phyloP scores from a whole-genome alignment of 352 stramenopile genomes.

The Bremia lactucae region DNA sequence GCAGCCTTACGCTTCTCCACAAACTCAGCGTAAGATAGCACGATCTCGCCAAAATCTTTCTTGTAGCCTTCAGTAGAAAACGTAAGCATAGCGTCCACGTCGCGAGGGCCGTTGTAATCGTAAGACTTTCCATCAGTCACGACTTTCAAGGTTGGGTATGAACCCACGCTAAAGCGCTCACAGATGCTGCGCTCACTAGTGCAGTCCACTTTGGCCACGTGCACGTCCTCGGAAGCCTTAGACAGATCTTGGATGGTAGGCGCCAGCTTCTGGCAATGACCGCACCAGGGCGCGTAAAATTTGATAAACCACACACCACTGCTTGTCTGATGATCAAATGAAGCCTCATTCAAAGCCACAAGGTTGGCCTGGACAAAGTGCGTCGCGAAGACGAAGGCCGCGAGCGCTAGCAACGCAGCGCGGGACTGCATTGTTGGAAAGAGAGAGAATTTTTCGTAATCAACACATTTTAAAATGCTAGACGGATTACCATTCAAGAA shows the following conservation, averaged over 20 bases:
- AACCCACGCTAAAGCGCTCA: conserved; percentile 70
- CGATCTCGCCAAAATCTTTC: conserved; percentile 46
- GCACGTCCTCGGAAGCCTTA: conserved; percentile 23
- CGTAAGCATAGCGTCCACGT: conserved; percentile 38
- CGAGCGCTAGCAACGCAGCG: conserved; percentile 16
- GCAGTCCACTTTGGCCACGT: conserved; percentile 70
- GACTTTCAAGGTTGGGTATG: conserved; percentile 77
- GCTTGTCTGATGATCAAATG: conserved; percentile 51
- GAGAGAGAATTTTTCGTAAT: no score
- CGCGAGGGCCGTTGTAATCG: conserved; percentile 59
- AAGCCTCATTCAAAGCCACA: conserved; percentile 31
- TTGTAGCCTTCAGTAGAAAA: conserved; percentile 57
- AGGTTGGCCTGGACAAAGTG: conserved; percentile 16
- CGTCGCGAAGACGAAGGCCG: conserved; percentile 16
- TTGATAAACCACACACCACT: conserved; percentile 64
- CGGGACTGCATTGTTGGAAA: conserved; percentile 9
- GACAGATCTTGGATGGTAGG: conserved; percentile 52
- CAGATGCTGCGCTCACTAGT: conserved; percentile 62
- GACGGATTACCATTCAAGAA: no score
- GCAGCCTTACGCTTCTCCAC: conserved; percentile 26
- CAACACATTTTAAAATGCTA: no score
- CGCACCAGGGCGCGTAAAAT: conserved; percentile 82
- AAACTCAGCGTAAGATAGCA: conserved; percentile 51
- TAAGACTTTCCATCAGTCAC: conserved; percentile 46
- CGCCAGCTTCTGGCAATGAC: conserved; percentile 75